phyloP scores from a whole-genome alignment of 345 rosid species.

The Streptanthus diversifolius region DNA sequence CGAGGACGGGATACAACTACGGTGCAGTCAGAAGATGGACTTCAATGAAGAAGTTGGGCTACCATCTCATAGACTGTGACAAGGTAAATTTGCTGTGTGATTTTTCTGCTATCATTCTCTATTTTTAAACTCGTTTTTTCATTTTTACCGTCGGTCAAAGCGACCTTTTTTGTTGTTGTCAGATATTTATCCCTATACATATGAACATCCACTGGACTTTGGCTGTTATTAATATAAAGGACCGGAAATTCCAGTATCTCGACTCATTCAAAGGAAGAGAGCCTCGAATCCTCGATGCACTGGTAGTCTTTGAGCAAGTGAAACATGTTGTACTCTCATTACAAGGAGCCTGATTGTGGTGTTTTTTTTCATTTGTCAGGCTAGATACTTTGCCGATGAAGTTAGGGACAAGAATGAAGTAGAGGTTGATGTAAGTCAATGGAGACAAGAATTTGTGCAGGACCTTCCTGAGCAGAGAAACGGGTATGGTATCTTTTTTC shows the following conservation, averaged over 20 bases:
- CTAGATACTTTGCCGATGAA: conserved; percentile 77
- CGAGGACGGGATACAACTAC: conserved; percentile 56
- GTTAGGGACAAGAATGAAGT: conserved; percentile 72
- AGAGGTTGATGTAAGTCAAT: conserved; percentile 55
- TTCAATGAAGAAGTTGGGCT: conserved; percentile 76
- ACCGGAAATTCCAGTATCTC: conserved; percentile 84
- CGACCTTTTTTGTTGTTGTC: conserved; percentile 19
- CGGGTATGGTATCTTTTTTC: conserved; percentile 46
- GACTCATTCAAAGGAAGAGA: conserved; percentile 93
- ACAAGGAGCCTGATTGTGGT: conserved; percentile 21
- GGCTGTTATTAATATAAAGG: conserved; percentile 80
- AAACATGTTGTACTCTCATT: not conserved
- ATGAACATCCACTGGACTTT: conserved; percentile 89
- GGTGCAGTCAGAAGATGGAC: conserved; percentile 94
- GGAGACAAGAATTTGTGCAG: conserved; percentile 77
- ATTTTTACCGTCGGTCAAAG: not conserved
- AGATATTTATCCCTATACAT: conserved; percentile 98
- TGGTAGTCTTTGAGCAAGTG: conserved; percentile 48
- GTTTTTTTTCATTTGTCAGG: conserved; percentile 45
- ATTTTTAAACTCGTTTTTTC: not conserved
- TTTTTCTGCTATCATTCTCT: conserved; percentile 1
- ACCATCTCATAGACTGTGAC: conserved; percentile 71
- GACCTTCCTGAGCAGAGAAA: conserved; percentile 90
- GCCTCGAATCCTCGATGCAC: conserved; percentile 45
- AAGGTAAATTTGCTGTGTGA: conserved; percentile 46